A percentile compares a stretch with the other conserved stretches of the same genome.
phyloP scores from a whole-genome alignment of 1,139 yeast species.

The Kurtzmaniella quercitrusa region DNA sequence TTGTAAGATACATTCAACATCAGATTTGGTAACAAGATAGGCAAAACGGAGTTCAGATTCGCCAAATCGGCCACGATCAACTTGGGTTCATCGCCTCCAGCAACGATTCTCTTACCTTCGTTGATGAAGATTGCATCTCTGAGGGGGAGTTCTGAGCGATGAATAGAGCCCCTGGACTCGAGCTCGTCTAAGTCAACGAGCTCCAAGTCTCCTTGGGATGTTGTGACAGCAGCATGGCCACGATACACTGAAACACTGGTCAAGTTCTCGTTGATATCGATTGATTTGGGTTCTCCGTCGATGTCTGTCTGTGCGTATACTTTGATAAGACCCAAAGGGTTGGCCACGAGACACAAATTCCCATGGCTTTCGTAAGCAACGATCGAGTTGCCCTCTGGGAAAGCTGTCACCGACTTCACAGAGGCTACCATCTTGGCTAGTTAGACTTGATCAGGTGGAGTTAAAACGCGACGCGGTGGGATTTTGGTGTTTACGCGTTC shows the following conservation, averaged over 20 bases:
- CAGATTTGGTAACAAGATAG: slow-evolving; percentile 48
- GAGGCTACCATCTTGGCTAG: background rate
- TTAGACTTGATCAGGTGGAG: background rate
- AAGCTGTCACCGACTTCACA: slow-evolving; percentile 30
- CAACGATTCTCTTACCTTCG: slow-evolving; percentile 62
- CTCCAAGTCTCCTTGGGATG: slow-evolving; percentile 34
- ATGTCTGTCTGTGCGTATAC: slow-evolving; percentile 42
- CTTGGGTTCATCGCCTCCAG: slow-evolving; percentile 76
- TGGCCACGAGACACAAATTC: slow-evolving; percentile 44
- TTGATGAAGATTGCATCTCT: slow-evolving; percentile 65
- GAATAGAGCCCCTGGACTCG: slow-evolving; percentile 23
- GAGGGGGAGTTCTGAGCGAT: slow-evolving; percentile 56
- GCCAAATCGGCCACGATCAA: slow-evolving; percentile 49
- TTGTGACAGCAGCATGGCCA: slow-evolving; percentile 23
- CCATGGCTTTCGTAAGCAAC: slow-evolving; percentile 31
- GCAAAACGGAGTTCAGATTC: slow-evolving; percentile 11
- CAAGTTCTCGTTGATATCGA: slow-evolving; percentile 46
- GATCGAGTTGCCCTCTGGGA: slow-evolving; percentile 45
- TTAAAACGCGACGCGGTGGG: background rate
- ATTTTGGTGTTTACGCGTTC: background rate
- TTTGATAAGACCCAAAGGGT: slow-evolving; percentile 48
- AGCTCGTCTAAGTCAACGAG: slow-evolving; percentile 18
- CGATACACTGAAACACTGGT: slow-evolving; percentile 26
- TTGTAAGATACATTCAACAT: slow-evolving; percentile 61
- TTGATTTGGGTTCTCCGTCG: slow-evolving; percentile 50